Evolutionary conservation across 768 basidiomycete genomes (phyloP).

Genomic region (Naganishia kalamii): DNA sequence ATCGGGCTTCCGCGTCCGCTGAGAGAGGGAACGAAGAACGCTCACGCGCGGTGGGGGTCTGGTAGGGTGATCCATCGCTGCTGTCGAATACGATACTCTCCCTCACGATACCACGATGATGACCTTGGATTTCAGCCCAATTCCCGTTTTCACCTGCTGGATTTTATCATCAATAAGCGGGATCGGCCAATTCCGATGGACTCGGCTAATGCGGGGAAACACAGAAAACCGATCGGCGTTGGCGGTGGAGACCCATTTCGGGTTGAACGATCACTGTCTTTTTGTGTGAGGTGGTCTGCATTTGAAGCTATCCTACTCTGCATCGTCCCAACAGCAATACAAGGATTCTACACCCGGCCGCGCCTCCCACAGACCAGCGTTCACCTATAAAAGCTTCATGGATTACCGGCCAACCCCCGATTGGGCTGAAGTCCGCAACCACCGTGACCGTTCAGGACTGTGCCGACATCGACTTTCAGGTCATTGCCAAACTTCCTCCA

Average conservation of each 20-base stretch:
- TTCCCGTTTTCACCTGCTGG: neutral
- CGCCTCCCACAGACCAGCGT: too few species aligned
- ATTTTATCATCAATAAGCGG: neutral
- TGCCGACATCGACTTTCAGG: neutral
- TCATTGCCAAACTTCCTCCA: too few species aligned
- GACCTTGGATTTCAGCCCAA: neutral
- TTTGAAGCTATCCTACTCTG: too few species aligned
- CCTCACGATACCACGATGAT: too few species aligned
- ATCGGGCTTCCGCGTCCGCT: constrained; percentile 1
- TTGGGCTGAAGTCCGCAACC: neutral
- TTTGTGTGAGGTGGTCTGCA: too few species aligned
- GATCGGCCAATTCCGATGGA: neutral
- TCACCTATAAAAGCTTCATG: too few species aligned
- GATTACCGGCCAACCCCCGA: neutral
- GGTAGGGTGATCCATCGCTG: neutral
- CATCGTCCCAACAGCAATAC: too few species aligned
- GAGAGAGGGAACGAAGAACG: neutral
- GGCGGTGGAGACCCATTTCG: too few species aligned
- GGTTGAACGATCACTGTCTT: too few species aligned
- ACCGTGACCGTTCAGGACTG: neutral
- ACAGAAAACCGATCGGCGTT: neutral
- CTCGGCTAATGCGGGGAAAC: neutral
- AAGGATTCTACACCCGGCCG: too few species aligned
- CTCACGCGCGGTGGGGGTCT: neutral
- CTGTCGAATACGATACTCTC: too few species aligned